Percentiles rank a stretch among this genome's conserved stretches.
Conservation (phyloP, 169 alveolate species). For the Plasmodium adleri region DNA sequence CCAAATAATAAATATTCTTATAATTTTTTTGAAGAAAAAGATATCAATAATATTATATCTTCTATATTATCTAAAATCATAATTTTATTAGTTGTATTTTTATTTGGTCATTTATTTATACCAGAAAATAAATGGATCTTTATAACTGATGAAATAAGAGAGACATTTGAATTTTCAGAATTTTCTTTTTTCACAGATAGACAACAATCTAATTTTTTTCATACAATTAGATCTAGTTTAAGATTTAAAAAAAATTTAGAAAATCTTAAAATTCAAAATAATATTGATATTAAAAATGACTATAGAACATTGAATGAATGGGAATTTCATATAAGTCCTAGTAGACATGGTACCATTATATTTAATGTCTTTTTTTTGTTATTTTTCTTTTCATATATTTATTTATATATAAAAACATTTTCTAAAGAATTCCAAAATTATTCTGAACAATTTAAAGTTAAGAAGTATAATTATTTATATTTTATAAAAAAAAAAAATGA, state of each 20-base stretch:
- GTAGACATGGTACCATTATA: conserved; percentile 68
- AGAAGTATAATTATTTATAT: not conserved
- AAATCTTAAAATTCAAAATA: conserved; percentile 37
- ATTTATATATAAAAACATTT: conserved; percentile 60
- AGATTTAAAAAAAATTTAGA: conserved; percentile 72
- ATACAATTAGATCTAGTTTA: conserved; percentile 50
- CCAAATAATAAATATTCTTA: conserved; percentile 18
- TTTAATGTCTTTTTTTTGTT: conserved; percentile 67
- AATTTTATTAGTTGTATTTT: conserved; percentile 29
- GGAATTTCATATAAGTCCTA: conserved; percentile 66
- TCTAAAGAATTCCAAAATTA: conserved; percentile 16
- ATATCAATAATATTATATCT: conserved; percentile 37
- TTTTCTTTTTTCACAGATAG: conserved; percentile 40
- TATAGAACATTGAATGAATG: conserved; percentile 68
- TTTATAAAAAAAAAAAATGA: not conserved
- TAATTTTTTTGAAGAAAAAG: conserved; percentile 26
- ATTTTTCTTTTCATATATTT: conserved; percentile 51
- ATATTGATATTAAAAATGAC: conserved; percentile 40
- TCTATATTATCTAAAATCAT: conserved; percentile 36
- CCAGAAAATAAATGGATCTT: conserved; percentile 60
- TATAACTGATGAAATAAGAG: conserved; percentile 22
- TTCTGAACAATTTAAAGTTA: not conserved
- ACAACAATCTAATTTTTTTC: conserved; percentile 7
- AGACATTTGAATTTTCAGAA: conserved; percentile 41
- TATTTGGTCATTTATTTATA: conserved; percentile 68